Evolutionary conservation across 1,139 yeast genomes (phyloP), one percentile per base, ranked within the genome.

Genomic region (Scheffersomyces cryptocercus): DNA sequence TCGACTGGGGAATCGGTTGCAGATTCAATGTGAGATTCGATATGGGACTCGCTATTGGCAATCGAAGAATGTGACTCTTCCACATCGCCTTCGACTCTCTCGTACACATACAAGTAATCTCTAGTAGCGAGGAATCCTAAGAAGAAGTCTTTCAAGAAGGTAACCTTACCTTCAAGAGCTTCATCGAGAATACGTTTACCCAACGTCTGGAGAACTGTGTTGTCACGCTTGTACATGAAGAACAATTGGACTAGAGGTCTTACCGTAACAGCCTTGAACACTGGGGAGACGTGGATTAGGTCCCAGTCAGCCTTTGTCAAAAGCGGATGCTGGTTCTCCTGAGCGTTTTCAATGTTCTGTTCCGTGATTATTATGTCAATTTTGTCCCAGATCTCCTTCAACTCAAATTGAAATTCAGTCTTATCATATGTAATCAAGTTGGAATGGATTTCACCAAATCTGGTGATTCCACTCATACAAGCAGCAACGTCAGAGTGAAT

Each of bases 381-480:
- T 0, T 71, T 51, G 11, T 72, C 65, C 88, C 90, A 84, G 9
- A 71, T 53, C 1, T 56, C 53, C 11, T 56, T 51, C 35, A 84
- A 61, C 4, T 56, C 62, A 0, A 54, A 55, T 1, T 53, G 52
- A 38, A 75, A 69, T 59, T 91, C 97, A 0, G 91, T 79, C 58
- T 85, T 88, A 62, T 90, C 96, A 59, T 88, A 91, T 1, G 55
- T 64, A n/a, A 86, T 62, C 30, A 51, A 44, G 6, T 51, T 43
- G 4, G 45, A 48, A 46, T 75, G 73, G 11, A 82, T 54, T 56
- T 88, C 84, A 1, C 85, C 85, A 63, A 91, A 91, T 44, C 82
- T 70, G 3, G 90, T 79, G 5, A 84, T 85, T 6, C 99, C 99
- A 1, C 91, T 81, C 95, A 89, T 89, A 59, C 96, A 88, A 2